Evolutionary conservation across 805 yeast species (phyloP).

Genomic region (Candida broadrunensis): DNA sequence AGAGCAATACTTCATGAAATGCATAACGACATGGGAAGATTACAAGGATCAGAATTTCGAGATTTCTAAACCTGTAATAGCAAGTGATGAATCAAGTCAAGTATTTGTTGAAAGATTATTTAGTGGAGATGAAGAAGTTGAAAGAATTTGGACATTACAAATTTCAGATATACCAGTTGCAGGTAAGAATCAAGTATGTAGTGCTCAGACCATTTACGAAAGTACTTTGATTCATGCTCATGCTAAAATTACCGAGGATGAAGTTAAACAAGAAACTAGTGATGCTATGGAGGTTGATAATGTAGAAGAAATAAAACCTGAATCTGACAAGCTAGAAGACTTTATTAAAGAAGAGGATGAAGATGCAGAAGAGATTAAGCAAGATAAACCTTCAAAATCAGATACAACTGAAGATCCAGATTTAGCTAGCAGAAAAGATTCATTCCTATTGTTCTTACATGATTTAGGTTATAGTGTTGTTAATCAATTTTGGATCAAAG

Average conservation of each 20-base stretch:
- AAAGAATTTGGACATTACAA: constrained; percentile 57
- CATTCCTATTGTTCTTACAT: constrained; percentile 43
- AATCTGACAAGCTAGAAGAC: background rate
- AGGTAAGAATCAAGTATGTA: constrained; percentile 58
- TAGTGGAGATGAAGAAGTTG: constrained; percentile 10
- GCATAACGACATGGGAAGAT: constrained; percentile 47
- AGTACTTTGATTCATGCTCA: constrained; percentile 52
- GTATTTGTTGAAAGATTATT: constrained; percentile 30
- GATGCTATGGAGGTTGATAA: background rate
- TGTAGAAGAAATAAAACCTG: background rate
- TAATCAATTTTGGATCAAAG: constrained; percentile 59
- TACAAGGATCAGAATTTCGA: constrained; percentile 16
- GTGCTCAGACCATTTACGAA: constrained; percentile 65
- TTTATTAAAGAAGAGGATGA: constrained; percentile 3
- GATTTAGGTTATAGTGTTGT: constrained; percentile 71
- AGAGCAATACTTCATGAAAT: constrained; percentile 51
- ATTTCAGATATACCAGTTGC: constrained; percentile 74
- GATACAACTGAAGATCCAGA: background rate
- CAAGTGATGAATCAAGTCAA: constrained; percentile 9
- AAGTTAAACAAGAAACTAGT: no score
- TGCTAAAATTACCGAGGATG: constrained; percentile 21
- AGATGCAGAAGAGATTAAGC: background rate
- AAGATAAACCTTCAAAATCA: constrained; percentile 1
- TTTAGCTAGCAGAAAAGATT: constrained; percentile 19
- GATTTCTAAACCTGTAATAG: constrained; percentile 22